Evolutionary conservation across 108 stramenopile species (phyloP), one percentile per base, ranked within the genome.

Genomic region (Conticribra guillardii): DNA sequence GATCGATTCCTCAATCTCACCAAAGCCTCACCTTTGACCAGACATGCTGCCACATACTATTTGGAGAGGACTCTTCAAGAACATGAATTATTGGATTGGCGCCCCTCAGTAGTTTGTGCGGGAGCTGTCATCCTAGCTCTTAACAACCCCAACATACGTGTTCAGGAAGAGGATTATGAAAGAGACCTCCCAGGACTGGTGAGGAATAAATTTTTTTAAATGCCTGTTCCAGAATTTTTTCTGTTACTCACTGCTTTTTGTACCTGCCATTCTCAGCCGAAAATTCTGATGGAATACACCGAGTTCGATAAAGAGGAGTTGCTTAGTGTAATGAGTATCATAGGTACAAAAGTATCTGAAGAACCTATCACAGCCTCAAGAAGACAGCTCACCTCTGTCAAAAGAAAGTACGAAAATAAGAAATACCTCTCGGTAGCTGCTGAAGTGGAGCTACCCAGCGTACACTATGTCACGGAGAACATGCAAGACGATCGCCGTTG

Each of bases 21-120:
- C 22, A 68, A 88, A 18, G 88, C 91, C 9, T 61, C 75, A 2
- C 31, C 46, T 21, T 47, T 59, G 54, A 86, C 86, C 5, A 85
- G 76, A 65, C 80, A 89, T 45, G 82, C 90, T 2, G 96, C 96
- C 17, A 76, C 75, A 50, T 99, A 87, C 83, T 96, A 97, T 59
- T 81, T 92, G 66, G 98, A 99, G 83, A 82, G 99, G 31, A 94
- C 88, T 62, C 81, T 99, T 29, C 98, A 98, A 80, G 98, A 98
- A 82, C 84, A 96, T 63, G 75, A 80, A 17, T 82, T 97, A 79
- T 81, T 99, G 28, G 58, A 88, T 14, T 95, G 69, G 67, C 82
- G 85, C 32, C 97, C 98, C 2, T 97, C 96, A 31, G 52, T 92
- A 7, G 67, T 98, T 4, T 94, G 95, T 52, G 90, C 88, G 31